phyloP scores from a whole-genome alignment of 2,329 filamentous ascomycete genomes.

The Cercospora citrullina region DNA sequence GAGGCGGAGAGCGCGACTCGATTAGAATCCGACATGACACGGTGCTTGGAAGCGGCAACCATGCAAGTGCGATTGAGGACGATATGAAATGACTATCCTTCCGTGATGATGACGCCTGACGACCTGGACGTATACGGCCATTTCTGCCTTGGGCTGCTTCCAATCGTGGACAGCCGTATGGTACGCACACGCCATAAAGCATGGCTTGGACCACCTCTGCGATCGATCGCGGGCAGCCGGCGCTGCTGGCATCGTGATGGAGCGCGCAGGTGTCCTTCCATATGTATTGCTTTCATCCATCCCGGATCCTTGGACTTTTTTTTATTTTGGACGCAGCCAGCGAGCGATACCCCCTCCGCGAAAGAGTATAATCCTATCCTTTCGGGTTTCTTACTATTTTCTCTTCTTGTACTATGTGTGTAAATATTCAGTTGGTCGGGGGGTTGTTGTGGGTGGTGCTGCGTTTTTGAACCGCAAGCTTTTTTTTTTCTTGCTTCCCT shows the following conservation, averaged over 20 bases:
- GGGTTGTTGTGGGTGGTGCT: background rate
- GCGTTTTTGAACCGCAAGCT: background rate
- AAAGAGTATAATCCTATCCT: conserved; percentile 4
- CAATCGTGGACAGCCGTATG: conserved; percentile 5
- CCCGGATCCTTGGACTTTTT: background rate
- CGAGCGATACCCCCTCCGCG: conserved; percentile 13
- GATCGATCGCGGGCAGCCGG: background rate
- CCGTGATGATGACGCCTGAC: conserved; percentile 12
- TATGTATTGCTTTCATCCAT: background rate
- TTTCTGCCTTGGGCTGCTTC: conserved; percentile 10
- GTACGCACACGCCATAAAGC: background rate
- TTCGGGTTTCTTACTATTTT: background rate
- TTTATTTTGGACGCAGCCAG: background rate
- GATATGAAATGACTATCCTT: conserved; percentile 12
- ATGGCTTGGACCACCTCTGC: background rate
- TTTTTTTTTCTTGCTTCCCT: background rate
- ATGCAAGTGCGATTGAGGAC: conserved; percentile 9
- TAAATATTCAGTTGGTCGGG: background rate
- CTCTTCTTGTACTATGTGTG: conserved; percentile 5
- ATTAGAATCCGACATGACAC: conserved; percentile 49
- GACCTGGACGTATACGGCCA: conserved; percentile 19
- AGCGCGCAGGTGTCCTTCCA: background rate
- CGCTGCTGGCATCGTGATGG: background rate
- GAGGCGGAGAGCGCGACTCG: conserved; percentile 63
- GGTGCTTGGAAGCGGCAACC: conserved; percentile 18